These are phyloP conservation scores for Kockovaella imperatae DNA, from an alignment of 768 basidiomycete genomes.

Conservation along the genomic window DNA sequence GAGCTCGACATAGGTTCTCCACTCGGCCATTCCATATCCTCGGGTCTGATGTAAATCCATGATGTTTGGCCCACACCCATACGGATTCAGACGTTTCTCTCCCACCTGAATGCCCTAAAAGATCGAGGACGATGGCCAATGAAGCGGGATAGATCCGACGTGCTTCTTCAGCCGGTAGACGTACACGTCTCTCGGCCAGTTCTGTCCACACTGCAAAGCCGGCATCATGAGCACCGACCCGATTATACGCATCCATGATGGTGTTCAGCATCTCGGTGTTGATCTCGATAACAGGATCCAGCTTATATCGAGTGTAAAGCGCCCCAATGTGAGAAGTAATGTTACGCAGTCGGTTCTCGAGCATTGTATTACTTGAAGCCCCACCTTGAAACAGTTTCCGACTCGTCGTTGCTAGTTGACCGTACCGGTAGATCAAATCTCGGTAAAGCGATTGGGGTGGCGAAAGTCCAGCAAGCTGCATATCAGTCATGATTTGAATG, in stretches of 20 bases:
- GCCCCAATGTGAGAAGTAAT: constrained; percentile 34
- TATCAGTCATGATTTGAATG: background rate
- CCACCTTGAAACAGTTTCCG: background rate
- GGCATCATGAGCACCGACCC: constrained; percentile 62
- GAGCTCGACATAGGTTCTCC: constrained; percentile 73
- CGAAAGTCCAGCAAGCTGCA: background rate
- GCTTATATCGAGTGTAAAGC: constrained; percentile 66
- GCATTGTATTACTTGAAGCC: background rate
- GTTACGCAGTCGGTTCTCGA: too few species aligned
- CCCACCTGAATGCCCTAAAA: constrained; percentile 61
- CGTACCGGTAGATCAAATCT: background rate
- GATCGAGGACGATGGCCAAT: constrained; percentile 76
- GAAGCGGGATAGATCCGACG: constrained; percentile 52
- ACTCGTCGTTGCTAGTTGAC: background rate
- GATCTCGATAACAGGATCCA: constrained; percentile 68
- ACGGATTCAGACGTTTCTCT: constrained; percentile 53
- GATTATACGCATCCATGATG: constrained; percentile 81
- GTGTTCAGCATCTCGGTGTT: constrained; percentile 68
- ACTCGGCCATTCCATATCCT: constrained; percentile 75
- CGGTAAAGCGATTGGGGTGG: background rate
- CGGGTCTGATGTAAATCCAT: constrained; percentile 54
- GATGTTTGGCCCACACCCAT: constrained; percentile 51
- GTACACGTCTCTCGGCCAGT: constrained; percentile 48
- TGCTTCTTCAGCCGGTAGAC: constrained; percentile 40
- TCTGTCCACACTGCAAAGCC: constrained; percentile 71